phyloP scores from a whole-genome alignment of 2,329 filamentous ascomycete species.

The Botrytis porri region DNA sequence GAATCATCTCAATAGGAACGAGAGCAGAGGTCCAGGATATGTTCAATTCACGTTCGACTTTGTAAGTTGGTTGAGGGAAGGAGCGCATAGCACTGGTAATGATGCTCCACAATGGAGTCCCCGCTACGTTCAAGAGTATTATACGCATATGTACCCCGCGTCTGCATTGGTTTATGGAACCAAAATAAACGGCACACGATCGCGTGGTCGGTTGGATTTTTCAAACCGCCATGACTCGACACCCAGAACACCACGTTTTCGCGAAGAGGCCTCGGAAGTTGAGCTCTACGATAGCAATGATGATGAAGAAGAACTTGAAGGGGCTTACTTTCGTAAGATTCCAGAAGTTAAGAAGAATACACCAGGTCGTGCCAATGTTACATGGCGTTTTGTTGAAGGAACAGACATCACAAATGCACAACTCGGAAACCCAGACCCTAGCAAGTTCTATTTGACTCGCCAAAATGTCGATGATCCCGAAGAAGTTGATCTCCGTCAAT shows the following conservation, averaged over 20 bases:
- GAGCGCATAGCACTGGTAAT: neutral
- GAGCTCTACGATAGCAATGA: slow-evolving; percentile 6
- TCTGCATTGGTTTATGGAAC: neutral
- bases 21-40: slow-evolving; percentile 11
- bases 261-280: neutral
- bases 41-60: slow-evolving; percentile 1
- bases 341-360: slow-evolving; percentile 13
- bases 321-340: neutral
- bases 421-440: neutral
- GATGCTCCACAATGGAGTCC: neutral
- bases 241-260: neutral
- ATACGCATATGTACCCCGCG: neutral
- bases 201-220: neutral
- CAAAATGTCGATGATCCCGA: neutral
- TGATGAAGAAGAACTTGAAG: neutral
- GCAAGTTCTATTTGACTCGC: slow-evolving; percentile 13
- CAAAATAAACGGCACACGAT: neutral
- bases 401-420: neutral
- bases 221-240: neutral
- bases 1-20: neutral
- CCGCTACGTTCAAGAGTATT: neutral
- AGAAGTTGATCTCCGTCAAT: slow-evolving; percentile 6
- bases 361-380: slow-evolving; percentile 3
- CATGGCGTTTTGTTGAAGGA: slow-evolving; percentile 5
- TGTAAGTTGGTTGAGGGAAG: neutral